phyloP scores from a whole-genome alignment of 345 rosid genomes.

The Nasturtium officinale region DNA sequence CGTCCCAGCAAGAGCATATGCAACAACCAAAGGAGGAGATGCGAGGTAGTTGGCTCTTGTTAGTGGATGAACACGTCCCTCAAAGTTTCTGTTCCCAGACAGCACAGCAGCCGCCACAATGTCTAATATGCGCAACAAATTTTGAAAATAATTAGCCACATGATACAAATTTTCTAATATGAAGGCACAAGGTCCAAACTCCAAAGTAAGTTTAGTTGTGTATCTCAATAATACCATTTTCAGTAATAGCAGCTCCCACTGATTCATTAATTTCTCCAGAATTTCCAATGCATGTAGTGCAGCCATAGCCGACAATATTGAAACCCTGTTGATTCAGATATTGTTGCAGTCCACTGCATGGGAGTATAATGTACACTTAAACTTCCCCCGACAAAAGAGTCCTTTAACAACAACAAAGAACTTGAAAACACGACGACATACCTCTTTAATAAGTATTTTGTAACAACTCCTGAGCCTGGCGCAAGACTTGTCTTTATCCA shows the following conservation, averaged over 20 bases:
- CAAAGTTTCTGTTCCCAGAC: conserved; percentile 96
- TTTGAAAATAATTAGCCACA: neutral
- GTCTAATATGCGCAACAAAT: conserved; percentile 47
- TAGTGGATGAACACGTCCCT: conserved; percentile 96
- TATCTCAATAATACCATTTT: conserved; percentile 65
- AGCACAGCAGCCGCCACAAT: conserved; percentile 93
- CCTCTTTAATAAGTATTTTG: conserved; percentile 86
- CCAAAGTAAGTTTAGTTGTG: neutral
- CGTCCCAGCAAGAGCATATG: conserved; percentile 99
- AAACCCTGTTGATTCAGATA: conserved; percentile 89
- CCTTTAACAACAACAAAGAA: neutral
- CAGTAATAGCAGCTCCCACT: conserved; percentile 89
- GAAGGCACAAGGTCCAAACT: neutral
- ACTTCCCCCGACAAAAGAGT: neutral
- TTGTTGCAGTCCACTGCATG: conserved; percentile 88
- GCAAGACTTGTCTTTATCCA: conserved; percentile 99
- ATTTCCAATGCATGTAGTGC: conserved; percentile 98
- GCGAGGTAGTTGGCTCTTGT: conserved; percentile 99
- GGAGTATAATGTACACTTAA: neutral
- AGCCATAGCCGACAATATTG: conserved; percentile 95
- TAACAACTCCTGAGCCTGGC: conserved; percentile 99
- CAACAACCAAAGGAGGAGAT: conserved; percentile 97
- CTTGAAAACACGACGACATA: conserved; percentile 24
- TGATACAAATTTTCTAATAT: neutral
- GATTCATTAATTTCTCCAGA: conserved; percentile 95